Conservation (phyloP, 371 early-diverging fungal genomes). For the Rhizopus delemar region DNA sequence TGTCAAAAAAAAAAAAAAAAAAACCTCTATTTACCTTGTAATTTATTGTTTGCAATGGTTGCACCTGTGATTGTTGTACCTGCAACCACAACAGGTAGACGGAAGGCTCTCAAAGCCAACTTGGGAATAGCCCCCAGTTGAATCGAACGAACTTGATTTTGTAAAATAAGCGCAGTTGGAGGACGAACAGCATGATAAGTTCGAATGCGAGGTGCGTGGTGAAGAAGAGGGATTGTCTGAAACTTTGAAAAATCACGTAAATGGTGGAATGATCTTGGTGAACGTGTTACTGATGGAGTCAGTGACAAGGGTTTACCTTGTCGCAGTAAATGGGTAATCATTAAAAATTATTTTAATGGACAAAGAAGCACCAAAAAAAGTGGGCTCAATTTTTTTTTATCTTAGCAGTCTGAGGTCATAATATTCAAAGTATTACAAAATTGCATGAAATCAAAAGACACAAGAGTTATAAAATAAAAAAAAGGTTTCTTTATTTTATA, state of each 20-base stretch:
- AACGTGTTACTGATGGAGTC: neutral
- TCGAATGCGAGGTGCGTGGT: constrained; percentile 30
- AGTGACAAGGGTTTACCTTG: neutral
- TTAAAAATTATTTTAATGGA: neutral
- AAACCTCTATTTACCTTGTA: constrained; percentile 24
- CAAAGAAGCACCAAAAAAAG: neutral
- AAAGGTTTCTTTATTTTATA: neutral
- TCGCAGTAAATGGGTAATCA: constrained; percentile 1
- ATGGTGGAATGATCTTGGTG: constrained; percentile 1
- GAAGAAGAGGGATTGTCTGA: constrained; percentile 23
- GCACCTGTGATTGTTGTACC: constrained; percentile 46
- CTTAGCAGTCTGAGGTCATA: neutral
- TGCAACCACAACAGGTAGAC: constrained; percentile 39
- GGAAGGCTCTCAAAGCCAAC: constrained; percentile 31
- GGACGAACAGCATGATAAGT: constrained; percentile 33
- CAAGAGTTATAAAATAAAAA: neutral
- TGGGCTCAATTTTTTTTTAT: neutral
- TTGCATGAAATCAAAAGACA: neutral
- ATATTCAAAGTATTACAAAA: neutral
- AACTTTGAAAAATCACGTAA: neutral
- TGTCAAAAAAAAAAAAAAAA: neutral
- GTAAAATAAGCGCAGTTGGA: constrained; percentile 13
- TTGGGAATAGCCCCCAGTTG: constrained; percentile 34
- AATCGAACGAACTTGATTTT: constrained; percentile 34
- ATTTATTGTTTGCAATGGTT: constrained; percentile 44